These are phyloP conservation scores for Hibiscus trionum DNA, from an alignment of 345 rosid genomes.

Conservation along the genomic window DNA sequence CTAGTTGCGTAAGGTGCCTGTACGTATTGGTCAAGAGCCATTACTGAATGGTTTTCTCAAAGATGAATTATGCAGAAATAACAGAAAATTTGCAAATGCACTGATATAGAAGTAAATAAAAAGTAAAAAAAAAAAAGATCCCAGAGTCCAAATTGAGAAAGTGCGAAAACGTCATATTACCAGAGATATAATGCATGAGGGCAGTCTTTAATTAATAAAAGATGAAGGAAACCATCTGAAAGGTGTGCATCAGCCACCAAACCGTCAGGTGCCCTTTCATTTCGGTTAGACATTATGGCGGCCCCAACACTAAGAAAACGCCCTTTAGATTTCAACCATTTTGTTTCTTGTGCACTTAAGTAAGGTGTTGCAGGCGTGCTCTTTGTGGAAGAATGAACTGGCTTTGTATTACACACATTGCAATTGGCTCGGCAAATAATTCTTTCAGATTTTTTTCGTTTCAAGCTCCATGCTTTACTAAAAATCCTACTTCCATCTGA, in stretches of 20 bases:
- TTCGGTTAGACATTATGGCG: conserved; percentile 81
- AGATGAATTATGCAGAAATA: neutral
- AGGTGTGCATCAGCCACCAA: conserved; percentile 95
- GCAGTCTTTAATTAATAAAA: conserved; percentile 75
- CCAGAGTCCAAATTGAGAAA: neutral
- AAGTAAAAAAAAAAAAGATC: neutral
- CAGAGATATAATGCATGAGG: conserved; percentile 73
- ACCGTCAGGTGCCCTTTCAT: conserved; percentile 92
- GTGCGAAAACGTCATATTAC: conserved; percentile 29
- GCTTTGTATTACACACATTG: conserved; percentile 42
- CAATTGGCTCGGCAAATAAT: conserved; percentile 63
- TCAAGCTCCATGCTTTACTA: conserved; percentile 28
- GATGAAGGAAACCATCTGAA: conserved; percentile 88
- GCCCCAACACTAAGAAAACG: conserved; percentile 79
- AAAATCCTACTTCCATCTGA: conserved; percentile 22
- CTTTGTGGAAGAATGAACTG: conserved; percentile 16
- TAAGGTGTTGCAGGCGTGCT: conserved; percentile 20
- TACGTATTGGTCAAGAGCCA: neutral
- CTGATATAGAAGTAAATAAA: no score
- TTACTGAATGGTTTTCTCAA: neutral
- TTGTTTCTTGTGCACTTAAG: conserved; percentile 31
- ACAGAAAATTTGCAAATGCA: neutral
- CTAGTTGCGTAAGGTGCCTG: conserved; percentile 96
- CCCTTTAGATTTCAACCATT: conserved; percentile 65
- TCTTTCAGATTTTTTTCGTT: conserved; percentile 46